phyloP scores from a whole-genome alignment of 2,329 filamentous ascomycete genomes.

The Trichoderma atroviride region DNA sequence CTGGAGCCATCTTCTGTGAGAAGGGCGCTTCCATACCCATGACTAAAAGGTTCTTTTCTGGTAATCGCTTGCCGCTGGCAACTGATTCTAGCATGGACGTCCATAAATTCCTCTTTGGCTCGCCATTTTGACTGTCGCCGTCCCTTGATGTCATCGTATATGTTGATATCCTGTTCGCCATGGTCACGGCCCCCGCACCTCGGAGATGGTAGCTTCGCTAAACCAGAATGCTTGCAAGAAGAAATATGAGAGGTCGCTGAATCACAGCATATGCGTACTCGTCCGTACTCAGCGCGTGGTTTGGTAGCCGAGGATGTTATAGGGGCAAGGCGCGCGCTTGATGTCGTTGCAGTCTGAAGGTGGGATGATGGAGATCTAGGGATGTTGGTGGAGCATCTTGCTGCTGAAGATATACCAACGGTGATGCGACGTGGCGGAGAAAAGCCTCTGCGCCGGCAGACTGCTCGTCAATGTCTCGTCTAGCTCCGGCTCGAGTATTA shows the following conservation, averaged over 20 bases:
- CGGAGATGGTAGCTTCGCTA: conserved; percentile 13
- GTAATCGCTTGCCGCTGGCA: conserved; percentile 84
- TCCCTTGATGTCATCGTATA: conserved; percentile 59
- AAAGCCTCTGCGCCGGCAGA: background rate
- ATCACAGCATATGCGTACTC: background rate
- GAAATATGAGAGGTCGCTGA: background rate
- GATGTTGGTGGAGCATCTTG: conserved; percentile 37
- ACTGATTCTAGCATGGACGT: conserved; percentile 89
- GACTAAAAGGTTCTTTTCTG: conserved; percentile 88
- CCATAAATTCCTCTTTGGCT: conserved; percentile 89
- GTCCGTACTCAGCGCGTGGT: conserved; percentile 5
- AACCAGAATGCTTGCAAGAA: conserved; percentile 23
- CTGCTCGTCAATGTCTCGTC: conserved; percentile 27
- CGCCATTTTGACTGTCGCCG: conserved; percentile 62
- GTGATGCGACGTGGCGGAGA: conserved; percentile 7
- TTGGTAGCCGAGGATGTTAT: background rate
- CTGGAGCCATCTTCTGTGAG: conserved; percentile 9
- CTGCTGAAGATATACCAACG: conserved; percentile 28
- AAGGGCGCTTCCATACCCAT: conserved; percentile 60
- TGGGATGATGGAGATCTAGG: conserved; percentile 30
- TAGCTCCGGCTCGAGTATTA: conserved; percentile 5
- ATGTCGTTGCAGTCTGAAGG: conserved; percentile 31
- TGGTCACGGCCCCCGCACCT: conserved; percentile 36
- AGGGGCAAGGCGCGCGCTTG: conserved; percentile 19
- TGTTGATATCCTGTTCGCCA: conserved; percentile 61